Conservation (phyloP, 495 filamentous ascomycete genomes). For the Sphaerosporella brunnea region DNA sequence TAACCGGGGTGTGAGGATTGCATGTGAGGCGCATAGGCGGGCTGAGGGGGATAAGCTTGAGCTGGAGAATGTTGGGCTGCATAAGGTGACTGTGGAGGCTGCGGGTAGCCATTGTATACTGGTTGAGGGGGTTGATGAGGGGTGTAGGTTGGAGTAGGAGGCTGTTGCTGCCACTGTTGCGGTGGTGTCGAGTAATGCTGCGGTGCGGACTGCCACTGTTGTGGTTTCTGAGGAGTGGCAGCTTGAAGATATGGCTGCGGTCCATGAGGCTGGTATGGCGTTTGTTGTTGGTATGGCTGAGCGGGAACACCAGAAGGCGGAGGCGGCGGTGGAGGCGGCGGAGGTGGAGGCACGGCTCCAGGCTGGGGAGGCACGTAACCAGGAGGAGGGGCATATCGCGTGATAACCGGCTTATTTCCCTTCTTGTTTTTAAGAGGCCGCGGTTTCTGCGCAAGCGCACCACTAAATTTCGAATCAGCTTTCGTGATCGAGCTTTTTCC, state of each 20-base stretch:
- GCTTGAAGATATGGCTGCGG: conserved; percentile 12
- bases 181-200: conserved; percentile 14
- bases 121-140: conserved; percentile 26
- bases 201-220: conserved; percentile 21
- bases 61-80: conserved; percentile 18
- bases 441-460: conserved; percentile 18
- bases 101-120: conserved; percentile 18
- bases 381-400: conserved; percentile 27
- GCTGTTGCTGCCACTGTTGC: conserved; percentile 21
- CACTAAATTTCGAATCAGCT: conserved; percentile 4
- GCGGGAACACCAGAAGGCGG: conserved; percentile 5
- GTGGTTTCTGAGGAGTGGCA: conserved; percentile 15
- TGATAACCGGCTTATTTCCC: conserved; percentile 29
- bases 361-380: conserved; percentile 18
- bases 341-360: conserved; percentile 12
- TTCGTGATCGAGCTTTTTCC: background rate
- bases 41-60: conserved; percentile 17
- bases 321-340: conserved; percentile 18
- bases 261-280: conserved; percentile 14
- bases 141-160: conserved; percentile 17
- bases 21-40: conserved; percentile 3
- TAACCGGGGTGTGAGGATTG: conserved; percentile 11
- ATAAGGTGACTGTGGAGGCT: conserved; percentile 21
- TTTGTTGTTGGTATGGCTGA: conserved; percentile 17
- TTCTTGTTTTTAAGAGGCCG: conserved; percentile 25